Evolutionary conservation across 768 basidiomycete species (phyloP).

Genomic region (Tulasnella sp.): DNA sequence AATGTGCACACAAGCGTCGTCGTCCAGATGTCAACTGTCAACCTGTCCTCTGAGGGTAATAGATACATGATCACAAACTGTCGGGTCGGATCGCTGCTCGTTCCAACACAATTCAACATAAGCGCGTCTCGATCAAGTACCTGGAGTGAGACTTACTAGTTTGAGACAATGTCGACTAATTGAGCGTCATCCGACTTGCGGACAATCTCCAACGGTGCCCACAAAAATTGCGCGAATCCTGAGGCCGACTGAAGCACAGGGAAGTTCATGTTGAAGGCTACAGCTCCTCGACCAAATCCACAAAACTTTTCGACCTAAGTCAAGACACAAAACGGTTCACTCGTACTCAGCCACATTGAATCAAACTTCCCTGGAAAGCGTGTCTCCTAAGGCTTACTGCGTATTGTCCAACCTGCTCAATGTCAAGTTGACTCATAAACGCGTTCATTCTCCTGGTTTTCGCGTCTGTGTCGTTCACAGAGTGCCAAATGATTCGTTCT

Average conservation of each 20-base stretch:
- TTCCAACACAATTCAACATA: background rate
- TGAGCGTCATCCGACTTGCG: background rate
- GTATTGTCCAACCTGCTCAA: constrained; percentile 4
- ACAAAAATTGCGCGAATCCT: background rate
- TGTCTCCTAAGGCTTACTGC: background rate
- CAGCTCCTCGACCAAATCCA: background rate
- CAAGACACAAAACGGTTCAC: background rate
- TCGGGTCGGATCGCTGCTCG: background rate
- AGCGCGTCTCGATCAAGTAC: background rate
- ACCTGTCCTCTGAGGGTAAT: background rate
- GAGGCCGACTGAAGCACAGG: background rate
- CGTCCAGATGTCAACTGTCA: constrained; percentile 7
- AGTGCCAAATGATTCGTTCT: constrained; percentile 10
- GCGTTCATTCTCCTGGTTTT: background rate
- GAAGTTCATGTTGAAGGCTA: constrained; percentile 8
- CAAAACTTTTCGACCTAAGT: background rate
- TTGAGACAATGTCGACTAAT: background rate
- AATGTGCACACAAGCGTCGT: background rate
- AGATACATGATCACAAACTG: background rate
- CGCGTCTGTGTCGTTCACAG: background rate
- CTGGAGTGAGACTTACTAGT: background rate
- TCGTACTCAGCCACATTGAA: background rate
- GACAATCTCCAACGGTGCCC: background rate
- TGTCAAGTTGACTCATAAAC: background rate
- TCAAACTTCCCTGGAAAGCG: too few species aligned